Percentiles rank a stretch among this genome's conserved stretches.
Conservation (phyloP, 1,284 basidiomycete genomes). For the Prillingera fragicola region DNA sequence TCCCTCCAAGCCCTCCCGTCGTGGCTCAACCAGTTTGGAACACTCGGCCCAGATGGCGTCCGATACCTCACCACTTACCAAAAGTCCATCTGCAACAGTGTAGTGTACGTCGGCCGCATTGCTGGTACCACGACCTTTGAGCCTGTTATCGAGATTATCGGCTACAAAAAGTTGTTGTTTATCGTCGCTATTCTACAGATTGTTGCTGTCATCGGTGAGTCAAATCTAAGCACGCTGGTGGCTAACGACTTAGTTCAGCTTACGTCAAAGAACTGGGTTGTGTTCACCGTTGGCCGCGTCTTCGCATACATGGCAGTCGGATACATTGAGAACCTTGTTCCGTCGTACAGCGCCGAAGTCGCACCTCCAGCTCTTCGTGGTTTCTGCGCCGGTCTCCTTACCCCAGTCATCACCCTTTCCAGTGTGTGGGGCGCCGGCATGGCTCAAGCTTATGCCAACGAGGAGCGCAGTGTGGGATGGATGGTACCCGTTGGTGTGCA, state of each 20-base stretch:
- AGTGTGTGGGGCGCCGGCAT: slow-evolving; percentile 15
- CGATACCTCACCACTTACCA: slow-evolving; percentile 10
- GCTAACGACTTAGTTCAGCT: slow-evolving; percentile 12
- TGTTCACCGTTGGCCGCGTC: slow-evolving; percentile 22
- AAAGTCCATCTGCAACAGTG: slow-evolving; percentile 20
- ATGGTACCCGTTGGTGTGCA: slow-evolving; percentile 22
- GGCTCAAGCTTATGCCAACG: slow-evolving; percentile 12
- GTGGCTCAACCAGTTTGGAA: slow-evolving; percentile 16
- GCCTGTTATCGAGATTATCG: slow-evolving; percentile 15
- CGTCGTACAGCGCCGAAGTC: slow-evolving; percentile 21
- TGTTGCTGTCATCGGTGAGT: slow-evolving; percentile 20
- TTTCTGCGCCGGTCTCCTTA: slow-evolving; percentile 18
- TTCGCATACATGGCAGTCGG: slow-evolving; percentile 24
- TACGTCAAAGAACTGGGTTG: slow-evolving; percentile 13
- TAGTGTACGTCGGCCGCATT: slow-evolving; percentile 15
- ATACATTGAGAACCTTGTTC: slow-evolving; percentile 21
- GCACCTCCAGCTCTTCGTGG: slow-evolving; percentile 18
- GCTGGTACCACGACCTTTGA: slow-evolving; percentile 15
- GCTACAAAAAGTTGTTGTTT: slow-evolving; percentile 15
- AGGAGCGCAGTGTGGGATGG: slow-evolving; percentile 12
- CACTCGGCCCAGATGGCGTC: slow-evolving; percentile 3
- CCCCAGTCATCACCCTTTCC: slow-evolving; percentile 7
- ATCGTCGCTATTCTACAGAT: slow-evolving; percentile 13
- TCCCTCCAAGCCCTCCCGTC: slow-evolving; percentile 24
- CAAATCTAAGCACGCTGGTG: no score